Conservation (phyloP, 2,329 filamentous ascomycete genomes). For the Drechmeria coniospora region DNA sequence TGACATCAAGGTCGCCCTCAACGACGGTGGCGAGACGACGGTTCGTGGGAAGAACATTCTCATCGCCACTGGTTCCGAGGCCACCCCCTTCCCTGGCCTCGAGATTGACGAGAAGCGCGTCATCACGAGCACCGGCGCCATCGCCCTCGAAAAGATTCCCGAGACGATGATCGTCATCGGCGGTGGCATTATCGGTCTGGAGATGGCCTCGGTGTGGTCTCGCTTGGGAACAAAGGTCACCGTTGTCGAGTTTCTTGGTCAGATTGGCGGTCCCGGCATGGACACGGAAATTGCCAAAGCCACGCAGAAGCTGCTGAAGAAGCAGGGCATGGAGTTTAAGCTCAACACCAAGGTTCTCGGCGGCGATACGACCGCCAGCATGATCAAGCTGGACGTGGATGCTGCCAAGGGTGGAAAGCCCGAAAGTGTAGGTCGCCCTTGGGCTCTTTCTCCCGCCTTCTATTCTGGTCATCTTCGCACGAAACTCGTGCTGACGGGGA, state of each 20-base stretch:
- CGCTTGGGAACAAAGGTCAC: conserved; percentile 87
- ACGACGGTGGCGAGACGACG: conserved; percentile 80
- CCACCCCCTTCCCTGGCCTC: conserved; percentile 89
- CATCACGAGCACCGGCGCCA: conserved; percentile 88
- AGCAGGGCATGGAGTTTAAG: conserved; percentile 98
- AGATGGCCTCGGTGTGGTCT: conserved; percentile 98
- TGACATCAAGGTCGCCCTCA: conserved; percentile 78
- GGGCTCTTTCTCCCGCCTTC: not conserved
- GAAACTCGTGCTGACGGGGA: not conserved
- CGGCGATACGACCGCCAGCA: conserved; percentile 66
- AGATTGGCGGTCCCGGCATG: conserved; percentile 98
- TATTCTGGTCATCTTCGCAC: too few relatives aligned
- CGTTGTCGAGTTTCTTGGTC: conserved; percentile 87
- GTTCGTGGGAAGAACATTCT: conserved; percentile 92
- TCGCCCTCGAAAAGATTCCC: conserved; percentile 77
- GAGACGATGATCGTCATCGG: conserved; percentile 97
- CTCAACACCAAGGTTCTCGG: conserved; percentile 85
- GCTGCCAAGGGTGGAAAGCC: conserved; percentile 92
- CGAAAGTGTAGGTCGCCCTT: conserved; percentile 53
- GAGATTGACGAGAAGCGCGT: conserved; percentile 96
- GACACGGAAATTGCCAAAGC: conserved; percentile 84
- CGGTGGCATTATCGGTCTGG: conserved; percentile 94
- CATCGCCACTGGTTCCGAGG: conserved; percentile 90
- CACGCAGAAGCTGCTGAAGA: conserved; percentile 81
- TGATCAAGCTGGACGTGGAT: conserved; percentile 72